These are phyloP conservation scores for Calonectria hongkongensis DNA, from an alignment of 2,329 filamentous ascomycete genomes.

Conservation along the genomic window DNA sequence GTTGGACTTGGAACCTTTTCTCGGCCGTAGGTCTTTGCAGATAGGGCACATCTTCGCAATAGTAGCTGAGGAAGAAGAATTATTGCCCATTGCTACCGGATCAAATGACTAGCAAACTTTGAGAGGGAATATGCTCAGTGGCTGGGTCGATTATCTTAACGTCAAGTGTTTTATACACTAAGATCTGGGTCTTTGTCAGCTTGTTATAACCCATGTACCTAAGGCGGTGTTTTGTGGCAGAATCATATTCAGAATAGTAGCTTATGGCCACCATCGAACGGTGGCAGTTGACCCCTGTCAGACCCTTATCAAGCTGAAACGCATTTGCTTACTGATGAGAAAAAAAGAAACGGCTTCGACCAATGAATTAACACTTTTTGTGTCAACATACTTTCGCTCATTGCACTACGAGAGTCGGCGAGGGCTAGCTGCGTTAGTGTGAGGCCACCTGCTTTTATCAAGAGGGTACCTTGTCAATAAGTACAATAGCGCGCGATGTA, in stretches of 20 bases:
- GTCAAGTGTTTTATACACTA: not conserved
- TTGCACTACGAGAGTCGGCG: no score
- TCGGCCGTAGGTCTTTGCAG: not conserved
- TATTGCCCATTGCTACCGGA: slow-evolving; percentile 4
- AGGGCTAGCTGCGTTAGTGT: not conserved
- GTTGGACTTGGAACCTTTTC: not conserved
- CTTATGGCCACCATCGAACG: no score
- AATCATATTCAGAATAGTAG: no score
- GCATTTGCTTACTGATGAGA: not conserved
- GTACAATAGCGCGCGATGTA: not conserved
- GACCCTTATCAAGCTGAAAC: not conserved
- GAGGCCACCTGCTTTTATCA: not conserved
- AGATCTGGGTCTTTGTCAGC: not conserved
- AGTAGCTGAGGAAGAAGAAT: not conserved
- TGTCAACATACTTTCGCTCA: not conserved
- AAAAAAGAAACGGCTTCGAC: not conserved
- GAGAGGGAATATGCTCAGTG: not conserved
- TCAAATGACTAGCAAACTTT: not conserved
- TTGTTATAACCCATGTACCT: not conserved
- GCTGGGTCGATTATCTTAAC: not conserved
- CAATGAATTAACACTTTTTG: not conserved
- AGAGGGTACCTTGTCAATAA: not conserved
- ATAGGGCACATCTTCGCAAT: not conserved
- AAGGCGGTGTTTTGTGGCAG: no score
- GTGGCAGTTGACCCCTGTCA: not conserved